Conservation (phyloP, 2,329 filamentous ascomycete genomes). For the Cephalotrichum gorgonifer region DNA sequence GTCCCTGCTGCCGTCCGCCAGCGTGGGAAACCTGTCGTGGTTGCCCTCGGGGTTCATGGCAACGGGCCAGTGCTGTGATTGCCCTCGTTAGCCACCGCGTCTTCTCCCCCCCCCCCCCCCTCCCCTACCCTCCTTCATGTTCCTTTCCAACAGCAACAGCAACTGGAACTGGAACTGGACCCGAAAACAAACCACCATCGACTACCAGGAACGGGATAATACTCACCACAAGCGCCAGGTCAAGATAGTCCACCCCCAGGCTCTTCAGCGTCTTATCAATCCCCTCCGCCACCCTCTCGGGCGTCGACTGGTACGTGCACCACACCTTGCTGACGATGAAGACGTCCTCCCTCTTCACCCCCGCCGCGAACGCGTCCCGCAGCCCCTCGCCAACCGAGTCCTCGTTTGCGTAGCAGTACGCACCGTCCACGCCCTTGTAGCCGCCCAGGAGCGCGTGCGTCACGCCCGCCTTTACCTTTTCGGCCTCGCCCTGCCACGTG, state of each 20-base stretch:
- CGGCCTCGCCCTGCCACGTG: slow-evolving; percentile 54
- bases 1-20: slow-evolving; percentile 63
- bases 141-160: neutral
- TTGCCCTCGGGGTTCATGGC: slow-evolving; percentile 72
- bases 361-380: slow-evolving; percentile 58
- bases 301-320: slow-evolving; percentile 60
- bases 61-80: slow-evolving; percentile 60
- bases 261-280: slow-evolving; percentile 64
- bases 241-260: slow-evolving; percentile 70
- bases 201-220: neutral
- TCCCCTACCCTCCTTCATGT: no score
- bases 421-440: slow-evolving; percentile 57
- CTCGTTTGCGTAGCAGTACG: slow-evolving; percentile 74
- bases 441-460: slow-evolving; percentile 45
- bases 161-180: no score
- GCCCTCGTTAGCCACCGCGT: neutral
- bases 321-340: slow-evolving; percentile 83
- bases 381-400: slow-evolving; percentile 72
- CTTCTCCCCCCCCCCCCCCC: neutral
- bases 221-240: slow-evolving; percentile 60
- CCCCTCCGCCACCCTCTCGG: slow-evolving; percentile 48
- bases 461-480: slow-evolving; percentile 48
- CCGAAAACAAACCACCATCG: neutral
- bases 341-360: slow-evolving; percentile 66
- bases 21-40: slow-evolving; percentile 65